A percentile compares a stretch with the other conserved stretches of the same genome.
Evolutionary conservation across 2,329 filamentous ascomycete species (phyloP).

Genomic region (Sporothrix schenckii): DNA sequence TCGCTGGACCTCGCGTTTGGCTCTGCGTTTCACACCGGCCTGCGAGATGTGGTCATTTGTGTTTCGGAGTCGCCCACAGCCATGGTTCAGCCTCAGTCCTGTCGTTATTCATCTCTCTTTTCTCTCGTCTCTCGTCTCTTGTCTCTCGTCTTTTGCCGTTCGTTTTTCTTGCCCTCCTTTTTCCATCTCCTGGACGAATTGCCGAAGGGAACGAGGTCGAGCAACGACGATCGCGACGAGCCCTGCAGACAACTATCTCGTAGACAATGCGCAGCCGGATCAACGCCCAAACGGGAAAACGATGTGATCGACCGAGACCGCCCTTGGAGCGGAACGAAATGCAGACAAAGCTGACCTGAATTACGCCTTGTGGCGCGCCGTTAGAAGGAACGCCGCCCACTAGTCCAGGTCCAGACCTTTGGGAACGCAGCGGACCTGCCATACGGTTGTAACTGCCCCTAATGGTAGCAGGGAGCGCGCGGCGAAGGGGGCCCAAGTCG

Average conservation of each 20-base stretch:
- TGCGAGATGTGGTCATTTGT: constrained; percentile 9
- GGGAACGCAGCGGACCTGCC: background rate
- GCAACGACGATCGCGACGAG: no score
- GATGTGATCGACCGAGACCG: no score
- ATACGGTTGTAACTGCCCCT: background rate
- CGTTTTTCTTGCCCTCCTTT: background rate
- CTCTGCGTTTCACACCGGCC: constrained; percentile 2
- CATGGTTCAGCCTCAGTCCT: background rate
- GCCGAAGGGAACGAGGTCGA: background rate
- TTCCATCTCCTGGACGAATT: background rate
- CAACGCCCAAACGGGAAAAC: background rate
- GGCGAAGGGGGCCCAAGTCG: background rate
- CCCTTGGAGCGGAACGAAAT: background rate
- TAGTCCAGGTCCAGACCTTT: constrained; percentile 22
- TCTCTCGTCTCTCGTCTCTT: background rate
- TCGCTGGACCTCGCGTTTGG: constrained; percentile 10
- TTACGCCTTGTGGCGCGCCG: background rate
- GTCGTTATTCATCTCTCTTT: background rate
- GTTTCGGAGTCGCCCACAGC: constrained; percentile 14
- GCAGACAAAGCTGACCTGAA: background rate
- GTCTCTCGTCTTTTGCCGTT: background rate
- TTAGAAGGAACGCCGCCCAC: background rate
- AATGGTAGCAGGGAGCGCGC: no score
- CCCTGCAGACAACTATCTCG: no score
- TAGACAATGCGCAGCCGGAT: no score